Conservation (phyloP, 108 stramenopile species). For the Epipyxis sp. region DNA sequence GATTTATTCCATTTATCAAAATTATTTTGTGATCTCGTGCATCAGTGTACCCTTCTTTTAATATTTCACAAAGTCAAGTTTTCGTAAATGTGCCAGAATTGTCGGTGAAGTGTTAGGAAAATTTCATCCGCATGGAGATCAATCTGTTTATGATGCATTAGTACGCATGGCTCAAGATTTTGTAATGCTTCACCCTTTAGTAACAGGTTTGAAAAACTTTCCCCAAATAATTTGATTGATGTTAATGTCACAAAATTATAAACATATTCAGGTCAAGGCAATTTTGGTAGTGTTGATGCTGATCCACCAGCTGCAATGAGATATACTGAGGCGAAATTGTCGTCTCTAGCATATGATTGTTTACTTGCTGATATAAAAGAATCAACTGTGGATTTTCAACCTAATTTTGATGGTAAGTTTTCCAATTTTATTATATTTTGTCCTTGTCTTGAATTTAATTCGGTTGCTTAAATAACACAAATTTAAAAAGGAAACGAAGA, state of each 20-base stretch:
- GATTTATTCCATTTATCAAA: too few species aligned
- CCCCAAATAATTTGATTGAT: too few species aligned
- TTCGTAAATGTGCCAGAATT: conserved; percentile 94
- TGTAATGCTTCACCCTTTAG: conserved; percentile 71
- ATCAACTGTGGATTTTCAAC: conserved; percentile 54
- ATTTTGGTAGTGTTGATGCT: conserved; percentile 88
- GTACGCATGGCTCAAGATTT: conserved; percentile 91
- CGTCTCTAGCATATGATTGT: conserved; percentile 66
- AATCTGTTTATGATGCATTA: conserved; percentile 89
- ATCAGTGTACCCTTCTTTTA: too few species aligned
- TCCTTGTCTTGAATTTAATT: too few species aligned
- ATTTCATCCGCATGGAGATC: conserved; percentile 85
- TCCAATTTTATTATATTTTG: too few species aligned
- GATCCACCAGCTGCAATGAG: conserved; percentile 97
- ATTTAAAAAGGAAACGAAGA: conserved; percentile 76
- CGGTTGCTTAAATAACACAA: conserved; percentile 84
- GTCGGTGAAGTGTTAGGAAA: conserved; percentile 92
- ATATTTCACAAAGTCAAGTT: too few species aligned
- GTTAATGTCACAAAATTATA: too few species aligned
- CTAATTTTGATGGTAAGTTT: conserved; percentile 25
- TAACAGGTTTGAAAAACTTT: conserved; percentile 91
- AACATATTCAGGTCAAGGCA: too few species aligned
- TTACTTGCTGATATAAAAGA: conserved; percentile 71
- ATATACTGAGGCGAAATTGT: conserved; percentile 88
- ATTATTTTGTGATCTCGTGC: too few species aligned